Base-by-base conservation (phyloP, 768 basidiomycete genomes). In the Rhizopogon rudus region DNA sequence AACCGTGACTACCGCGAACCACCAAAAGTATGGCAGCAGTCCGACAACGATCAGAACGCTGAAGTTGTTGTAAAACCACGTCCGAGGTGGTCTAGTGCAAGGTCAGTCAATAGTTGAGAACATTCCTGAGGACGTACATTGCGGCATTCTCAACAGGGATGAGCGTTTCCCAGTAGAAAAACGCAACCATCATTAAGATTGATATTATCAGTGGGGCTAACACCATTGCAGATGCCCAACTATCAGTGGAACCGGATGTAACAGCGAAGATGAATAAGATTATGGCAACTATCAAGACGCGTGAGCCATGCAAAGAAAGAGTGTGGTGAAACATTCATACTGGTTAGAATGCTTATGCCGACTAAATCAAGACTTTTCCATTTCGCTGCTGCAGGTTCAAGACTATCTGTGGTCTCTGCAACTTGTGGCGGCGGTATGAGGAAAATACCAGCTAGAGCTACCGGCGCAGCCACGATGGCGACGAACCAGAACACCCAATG, bases 131-230 rank as follows among this genome's bases (percentile, higher is more conserved):
- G 8, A 31, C 31, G 9, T 31, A 31, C 31, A 31, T 31, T 31
- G 73, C 68, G 22, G 78, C 77, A 5, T 63, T 60, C 12, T 71
- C 62, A 31, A 65, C 63, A 8, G 71, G 72, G n/a, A 77, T 62
- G 3, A 54, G 57, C 6, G 69, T 61, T 56, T 80, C 77, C 69
- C 71, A 79, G 39, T 70, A 58, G 66, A 80, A 75, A 68, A 81
- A 81, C 1, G 42, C 61, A 20, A 66, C 61, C 42, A 72, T 60
- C 20, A 75, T 53, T 16, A 73, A 28, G 59, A 77, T 61, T 12
- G 77, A 71, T 41, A 80, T 61, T 33, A 80, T 60, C 49, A 81
- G 68, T 1, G 78, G 75, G 2, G 72, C 75, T 45, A 80, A 66
- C 56, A 79, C 76, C 22, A 63, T 59, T 0, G 75, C 74, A 0